phyloP scores from a whole-genome alignment of 164 flowering plant genomes.

The Stephania yunnanensis region DNA sequence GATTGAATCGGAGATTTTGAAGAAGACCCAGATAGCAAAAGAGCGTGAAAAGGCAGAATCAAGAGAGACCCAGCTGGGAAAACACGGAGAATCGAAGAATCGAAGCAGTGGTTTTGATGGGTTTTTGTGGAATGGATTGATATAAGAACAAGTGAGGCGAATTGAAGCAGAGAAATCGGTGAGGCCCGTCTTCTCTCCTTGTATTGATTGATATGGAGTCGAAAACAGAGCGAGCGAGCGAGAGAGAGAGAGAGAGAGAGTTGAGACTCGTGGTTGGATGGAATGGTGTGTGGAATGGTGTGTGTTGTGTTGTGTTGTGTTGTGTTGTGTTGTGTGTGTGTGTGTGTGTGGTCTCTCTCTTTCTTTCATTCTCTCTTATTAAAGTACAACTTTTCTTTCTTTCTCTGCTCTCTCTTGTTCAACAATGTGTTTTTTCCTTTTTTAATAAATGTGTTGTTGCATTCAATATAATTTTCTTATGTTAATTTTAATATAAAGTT shows the following conservation, averaged over 20 bases:
- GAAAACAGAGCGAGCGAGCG: slow-evolving; percentile 10
- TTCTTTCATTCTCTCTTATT: slow-evolving; percentile 10
- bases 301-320: too few relatives aligned
- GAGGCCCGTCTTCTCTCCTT: not conserved
- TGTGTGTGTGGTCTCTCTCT: not conserved
- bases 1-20: not conserved
- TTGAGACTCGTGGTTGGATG: slow-evolving; percentile 24
- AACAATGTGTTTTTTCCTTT: not conserved
- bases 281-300: slow-evolving; percentile 15
- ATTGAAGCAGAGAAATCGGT: slow-evolving; percentile 20
- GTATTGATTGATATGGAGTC: not conserved
- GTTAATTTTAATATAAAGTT: too few relatives aligned
- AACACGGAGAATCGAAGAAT: slow-evolving; percentile 21
- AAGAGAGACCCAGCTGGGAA: slow-evolving; percentile 23
- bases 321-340: too few relatives aligned
- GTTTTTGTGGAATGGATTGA: not conserved
- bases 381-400: not conserved
- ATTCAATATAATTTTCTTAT: too few relatives aligned
- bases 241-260: slow-evolving; percentile 9
- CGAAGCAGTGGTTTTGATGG: slow-evolving; percentile 15
- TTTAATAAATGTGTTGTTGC: too few relatives aligned
- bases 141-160: not conserved
- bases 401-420: not conserved
- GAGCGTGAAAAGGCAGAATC: slow-evolving; percentile 12
- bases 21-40: slow-evolving; percentile 4